Evolutionary conservation across 768 basidiomycete genomes (phyloP).

Genomic region (Crucibulum laeve): DNA sequence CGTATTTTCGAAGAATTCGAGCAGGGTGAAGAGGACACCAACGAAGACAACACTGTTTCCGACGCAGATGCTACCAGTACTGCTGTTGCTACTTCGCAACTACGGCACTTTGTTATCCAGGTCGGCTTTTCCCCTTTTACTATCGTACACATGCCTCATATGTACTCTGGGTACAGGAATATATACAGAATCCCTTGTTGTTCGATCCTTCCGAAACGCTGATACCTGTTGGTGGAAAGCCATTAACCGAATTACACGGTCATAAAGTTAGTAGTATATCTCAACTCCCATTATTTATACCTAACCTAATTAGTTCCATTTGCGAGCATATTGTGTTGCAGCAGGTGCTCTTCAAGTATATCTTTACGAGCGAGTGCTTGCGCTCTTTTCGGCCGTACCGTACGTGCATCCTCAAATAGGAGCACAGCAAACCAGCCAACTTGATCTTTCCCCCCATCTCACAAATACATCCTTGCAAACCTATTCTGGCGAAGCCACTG

Average conservation of each 20-base stretch:
- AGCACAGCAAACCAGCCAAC: constrained; percentile 11
- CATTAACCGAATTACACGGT: constrained; percentile 29
- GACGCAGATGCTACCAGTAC: constrained; percentile 36
- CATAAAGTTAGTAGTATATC: constrained; percentile 46
- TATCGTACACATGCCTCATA: not conserved
- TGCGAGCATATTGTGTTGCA: constrained; percentile 83
- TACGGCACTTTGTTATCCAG: constrained; percentile 96
- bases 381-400: constrained; percentile 78
- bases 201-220: constrained; percentile 58
- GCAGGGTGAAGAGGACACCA: constrained; percentile 42
- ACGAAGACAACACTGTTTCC: constrained; percentile 29
- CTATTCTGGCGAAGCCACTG: constrained; percentile 60
- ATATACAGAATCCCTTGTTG: constrained; percentile 72
- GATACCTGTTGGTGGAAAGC: constrained; percentile 16
- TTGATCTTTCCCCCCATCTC: constrained; percentile 71
- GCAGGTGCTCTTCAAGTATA: constrained; percentile 76
- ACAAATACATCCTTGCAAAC: constrained; percentile 91
- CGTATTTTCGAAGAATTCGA: constrained; percentile 83
- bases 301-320: constrained; percentile 69
- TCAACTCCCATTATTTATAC: not conserved
- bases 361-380: constrained; percentile 78
- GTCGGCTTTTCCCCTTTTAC: constrained; percentile 29
- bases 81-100: constrained; percentile 75
- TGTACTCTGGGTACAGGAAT: constrained; percentile 58
- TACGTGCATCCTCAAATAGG: constrained; percentile 48